These are phyloP conservation scores for Aspergillus hiratsukae DNA, from an alignment of 2,329 filamentous ascomycete species.

Conservation along the genomic window DNA sequence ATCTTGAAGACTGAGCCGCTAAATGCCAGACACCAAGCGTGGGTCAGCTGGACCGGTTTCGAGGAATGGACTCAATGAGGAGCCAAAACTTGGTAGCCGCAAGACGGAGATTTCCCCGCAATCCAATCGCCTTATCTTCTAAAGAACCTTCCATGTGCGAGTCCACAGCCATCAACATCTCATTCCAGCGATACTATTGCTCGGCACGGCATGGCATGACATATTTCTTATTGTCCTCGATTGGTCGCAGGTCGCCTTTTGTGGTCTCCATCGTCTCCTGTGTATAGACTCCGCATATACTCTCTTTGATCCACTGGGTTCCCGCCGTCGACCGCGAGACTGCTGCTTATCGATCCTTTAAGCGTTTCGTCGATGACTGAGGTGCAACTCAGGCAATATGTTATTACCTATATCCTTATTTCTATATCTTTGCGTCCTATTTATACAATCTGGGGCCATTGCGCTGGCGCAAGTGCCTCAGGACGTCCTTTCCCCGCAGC, in stretches of 20 bases:
- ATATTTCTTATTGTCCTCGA: slow-evolving; percentile 1
- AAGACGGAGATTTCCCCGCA: not conserved
- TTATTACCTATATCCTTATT: slow-evolving; percentile 14
- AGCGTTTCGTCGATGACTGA: not conserved
- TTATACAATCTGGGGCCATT: slow-evolving; percentile 17
- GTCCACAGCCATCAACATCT: not conserved
- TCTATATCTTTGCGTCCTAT: slow-evolving; percentile 21
- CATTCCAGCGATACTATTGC: slow-evolving; percentile 1
- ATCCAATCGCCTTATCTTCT: not conserved
- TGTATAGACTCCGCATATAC: not conserved
- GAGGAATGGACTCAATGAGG: not conserved
- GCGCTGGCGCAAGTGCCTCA: slow-evolving; percentile 30
- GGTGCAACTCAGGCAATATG: not conserved
- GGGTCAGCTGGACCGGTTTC: not conserved
- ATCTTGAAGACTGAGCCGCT: not conserved
- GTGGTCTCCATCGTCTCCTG: not conserved
- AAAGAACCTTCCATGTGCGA: not conserved
- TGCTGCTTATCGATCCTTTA: not conserved
- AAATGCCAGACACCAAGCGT: not conserved
- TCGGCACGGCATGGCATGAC: slow-evolving; percentile 7
- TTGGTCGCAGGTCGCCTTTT: slow-evolving; percentile 5
- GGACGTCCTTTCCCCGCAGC: slow-evolving; percentile 13
- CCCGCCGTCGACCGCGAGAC: not conserved
- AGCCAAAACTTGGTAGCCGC: not conserved
- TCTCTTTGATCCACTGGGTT: not conserved